Base-by-base conservation (phyloP, 2,329 filamentous ascomycete genomes). In the Colletotrichum sp. region DNA sequence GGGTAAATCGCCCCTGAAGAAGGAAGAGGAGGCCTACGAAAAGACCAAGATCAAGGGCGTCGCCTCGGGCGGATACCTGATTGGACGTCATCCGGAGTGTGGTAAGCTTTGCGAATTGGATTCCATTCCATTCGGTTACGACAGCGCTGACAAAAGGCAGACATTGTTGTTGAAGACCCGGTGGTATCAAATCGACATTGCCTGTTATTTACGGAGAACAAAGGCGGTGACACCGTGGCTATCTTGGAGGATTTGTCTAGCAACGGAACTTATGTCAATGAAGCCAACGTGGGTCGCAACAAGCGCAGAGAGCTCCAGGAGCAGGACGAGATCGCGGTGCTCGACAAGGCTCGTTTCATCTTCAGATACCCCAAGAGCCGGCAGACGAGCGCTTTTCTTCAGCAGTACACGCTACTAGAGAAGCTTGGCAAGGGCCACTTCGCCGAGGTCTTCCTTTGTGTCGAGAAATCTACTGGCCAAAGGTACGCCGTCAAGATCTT, bases 241-340 rank as follows among this genome's bases (percentile, higher is more conserved):
- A 91, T 99, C 15, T 85, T 99, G 7, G 96, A 99, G 83, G 97
- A 99, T 84, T 87, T 99, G 24, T 99, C 97, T 8, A 97, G 93
- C 82, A 99, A 99, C 83, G 97, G 97, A 67, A 99, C 98, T 0
- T 99, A 96, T 82, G 94, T 99, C 80, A 99, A 99, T 81, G 96
- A 98, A 80, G 94, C 93, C 18, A 90, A 98, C 34, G 92, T 99
- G 28, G 97, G 97, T 28, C 93, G 96, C 68, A 99, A 99, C 84
- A 95, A 98, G 84, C 91, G 95, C 71, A 92, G 96, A 75, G 95
- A 98, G 83, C 89, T 99, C 32, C 90, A 96, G 80, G 95, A 99
- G 80, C 93, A 95, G 49, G 97, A 99, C 79, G 96, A 99, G 84
- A 94, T 99, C 67, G 94, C 95, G 8, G 93, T 99, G 36, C 89